phyloP scores from a whole-genome alignment of 1,284 basidiomycete genomes.

The Microbotryum saponariae region DNA sequence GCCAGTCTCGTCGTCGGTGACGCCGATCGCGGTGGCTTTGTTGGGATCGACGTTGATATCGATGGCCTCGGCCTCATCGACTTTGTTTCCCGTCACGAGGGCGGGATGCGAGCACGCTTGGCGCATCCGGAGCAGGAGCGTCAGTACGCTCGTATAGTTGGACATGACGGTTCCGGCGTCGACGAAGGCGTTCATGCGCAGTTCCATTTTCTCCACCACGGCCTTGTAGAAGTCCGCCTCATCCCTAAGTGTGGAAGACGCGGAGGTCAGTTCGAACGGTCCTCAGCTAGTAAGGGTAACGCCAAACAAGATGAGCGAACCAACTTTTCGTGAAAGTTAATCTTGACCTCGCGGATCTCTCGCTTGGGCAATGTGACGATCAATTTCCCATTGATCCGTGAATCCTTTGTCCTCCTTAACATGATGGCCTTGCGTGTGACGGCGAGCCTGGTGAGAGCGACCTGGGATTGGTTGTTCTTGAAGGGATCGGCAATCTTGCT shows the following conservation, averaged over 20 bases:
- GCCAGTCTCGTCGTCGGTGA: conserved; percentile 43
- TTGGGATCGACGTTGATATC: conserved; percentile 8
- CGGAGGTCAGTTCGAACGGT: conserved; percentile 37
- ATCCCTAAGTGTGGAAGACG: conserved; percentile 55
- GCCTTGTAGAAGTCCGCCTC: conserved; percentile 76
- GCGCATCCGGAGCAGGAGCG: conserved; percentile 56
- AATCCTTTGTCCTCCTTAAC: conserved; percentile 79
- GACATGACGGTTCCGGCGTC: conserved; percentile 50
- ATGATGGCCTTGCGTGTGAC: conserved; percentile 76
- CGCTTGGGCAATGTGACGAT: conserved; percentile 77
- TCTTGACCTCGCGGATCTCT: conserved; percentile 59
- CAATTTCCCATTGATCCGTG: conserved; percentile 67
- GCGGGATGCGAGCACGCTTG: conserved; percentile 73
- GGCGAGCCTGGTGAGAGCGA: conserved; percentile 14
- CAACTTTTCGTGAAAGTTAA: too few relatives aligned
- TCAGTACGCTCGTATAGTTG: conserved; percentile 76
- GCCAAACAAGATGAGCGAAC: too few relatives aligned
- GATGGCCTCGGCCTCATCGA: conserved; percentile 15
- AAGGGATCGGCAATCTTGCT: conserved; percentile 40
- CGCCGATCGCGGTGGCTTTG: conserved; percentile 45
- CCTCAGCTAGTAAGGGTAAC: background rate
- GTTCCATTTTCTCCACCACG: conserved; percentile 65
- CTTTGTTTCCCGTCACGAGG: conserved; percentile 48
- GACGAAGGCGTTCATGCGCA: conserved; percentile 57
- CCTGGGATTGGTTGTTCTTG: conserved; percentile 30